Evolutionary conservation across 352 stramenopile genomes (phyloP), one percentile per base, ranked within the genome.

Genomic region (Globisporangium orthogonon): DNA sequence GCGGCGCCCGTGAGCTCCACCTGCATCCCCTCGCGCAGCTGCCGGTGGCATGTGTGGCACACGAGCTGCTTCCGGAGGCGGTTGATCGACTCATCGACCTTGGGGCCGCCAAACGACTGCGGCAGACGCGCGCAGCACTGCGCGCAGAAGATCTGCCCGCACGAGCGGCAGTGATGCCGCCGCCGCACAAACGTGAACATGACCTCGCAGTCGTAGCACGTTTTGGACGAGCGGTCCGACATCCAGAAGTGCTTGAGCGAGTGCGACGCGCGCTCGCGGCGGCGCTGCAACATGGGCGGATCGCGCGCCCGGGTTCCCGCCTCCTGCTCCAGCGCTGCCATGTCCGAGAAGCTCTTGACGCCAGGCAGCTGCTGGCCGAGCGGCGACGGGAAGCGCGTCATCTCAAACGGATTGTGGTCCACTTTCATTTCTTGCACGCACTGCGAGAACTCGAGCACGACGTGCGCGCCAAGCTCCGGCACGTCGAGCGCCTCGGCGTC

Each of bases 161-260:
- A 95, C 14, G 82, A 92, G 4, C 85, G 83, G 54, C 85, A 95
- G 49, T 95, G 85, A 52, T 95, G 85, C 39, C 76, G 70, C 14
- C 85, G 68, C 43, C 83, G 65, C 52, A 92, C 84, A 48, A 95
- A 94, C 18, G 78, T 91, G 52, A 95, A 95, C 40, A 90, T 67
- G 49, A 82, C 71, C 49, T 92, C 83, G 60, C 85, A 95, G 44
- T 91, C 79, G 53, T 90, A 91, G 51, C 85, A 95, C 0, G 74
- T 67, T 58, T 95, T 95, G 23, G 77, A 77, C 17, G 84, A 91
- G 17, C 85, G 78, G 59, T 95, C 85, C 50, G 85, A 95, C 85
- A 95, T 95, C 85, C 85, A 95, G 58, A 95, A 95, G 62, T 91
- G 83, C 54, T 91, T 93, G 61, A 92, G 75, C 18, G 78, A 89